A percentile compares a stretch with the other conserved stretches of the same genome.
Evolutionary conservation across 179 eudicot genomes (phyloP).

Genomic region (Vitellaria paradoxa): DNA sequence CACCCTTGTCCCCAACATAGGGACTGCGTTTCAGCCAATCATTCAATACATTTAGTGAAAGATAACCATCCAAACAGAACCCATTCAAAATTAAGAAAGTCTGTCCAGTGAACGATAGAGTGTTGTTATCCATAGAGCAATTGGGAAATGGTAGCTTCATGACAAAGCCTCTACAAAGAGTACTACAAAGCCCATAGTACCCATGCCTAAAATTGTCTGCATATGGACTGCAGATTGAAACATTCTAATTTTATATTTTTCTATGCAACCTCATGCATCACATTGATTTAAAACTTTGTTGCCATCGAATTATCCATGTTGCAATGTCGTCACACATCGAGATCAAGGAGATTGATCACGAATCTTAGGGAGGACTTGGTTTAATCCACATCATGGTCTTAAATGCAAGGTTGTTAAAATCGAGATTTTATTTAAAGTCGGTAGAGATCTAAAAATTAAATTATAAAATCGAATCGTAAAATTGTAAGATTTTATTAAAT

Average conservation of each 20-base stretch:
- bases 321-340: background rate
- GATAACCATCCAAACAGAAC: background rate
- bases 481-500: no score
- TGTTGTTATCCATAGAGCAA: background rate
- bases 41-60: background rate
- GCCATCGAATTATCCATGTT: background rate
- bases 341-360: background rate
- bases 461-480: no score
- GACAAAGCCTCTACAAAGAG: background rate
- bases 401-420: no score
- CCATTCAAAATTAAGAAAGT: background rate
- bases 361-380: conserved; percentile 12
- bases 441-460: no score
- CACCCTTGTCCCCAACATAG: no score
- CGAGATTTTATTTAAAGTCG: no score
- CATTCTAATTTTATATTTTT: background rate
- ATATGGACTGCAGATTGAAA: conserved; percentile 6
- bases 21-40: background rate
- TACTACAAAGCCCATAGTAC: background rate
- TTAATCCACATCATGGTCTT: background rate
- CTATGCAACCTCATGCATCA: background rate
- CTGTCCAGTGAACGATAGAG: background rate
- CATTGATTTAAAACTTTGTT: conserved; percentile 4
- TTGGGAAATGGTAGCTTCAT: background rate
- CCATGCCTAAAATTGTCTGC: background rate